These are phyloP conservation scores for Annulohypoxylon truncatum DNA, from an alignment of 2,329 filamentous ascomycete genomes.

Conservation along the genomic window DNA sequence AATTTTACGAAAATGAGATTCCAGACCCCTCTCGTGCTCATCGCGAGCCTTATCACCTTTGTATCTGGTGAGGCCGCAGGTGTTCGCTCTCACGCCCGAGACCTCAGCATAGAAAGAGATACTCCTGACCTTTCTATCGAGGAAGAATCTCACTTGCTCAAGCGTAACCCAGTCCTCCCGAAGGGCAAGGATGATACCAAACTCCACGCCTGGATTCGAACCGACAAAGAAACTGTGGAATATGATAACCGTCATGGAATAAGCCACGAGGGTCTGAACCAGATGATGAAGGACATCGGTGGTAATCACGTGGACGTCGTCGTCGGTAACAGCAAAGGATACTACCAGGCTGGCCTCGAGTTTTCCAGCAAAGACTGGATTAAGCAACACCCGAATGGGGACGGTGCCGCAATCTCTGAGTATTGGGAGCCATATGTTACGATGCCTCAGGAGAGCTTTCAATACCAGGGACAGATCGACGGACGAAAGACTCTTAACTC, in stretches of 20 bases:
- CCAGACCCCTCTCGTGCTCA: slow-evolving; percentile 1
- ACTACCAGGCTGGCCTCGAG: not conserved
- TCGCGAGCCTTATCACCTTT: slow-evolving; percentile 4
- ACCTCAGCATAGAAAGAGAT: not conserved
- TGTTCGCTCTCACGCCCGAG: not conserved
- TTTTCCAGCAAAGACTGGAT: not conserved
- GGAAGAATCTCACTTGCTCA: not conserved
- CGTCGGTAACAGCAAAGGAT: not conserved
- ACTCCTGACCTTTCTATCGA: not conserved
- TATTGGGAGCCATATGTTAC: not conserved
- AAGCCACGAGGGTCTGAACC: slow-evolving; percentile 1
- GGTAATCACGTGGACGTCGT: slow-evolving; percentile 1
- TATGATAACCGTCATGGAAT: not conserved
- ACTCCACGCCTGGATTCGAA: slow-evolving; percentile 6
- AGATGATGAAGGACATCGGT: slow-evolving; percentile 6
- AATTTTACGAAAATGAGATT: slow-evolving; percentile 5
- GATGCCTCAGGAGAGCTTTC: not conserved
- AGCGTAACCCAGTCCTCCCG: not conserved
- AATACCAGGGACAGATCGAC: slow-evolving; percentile 3
- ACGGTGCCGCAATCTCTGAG: not conserved
- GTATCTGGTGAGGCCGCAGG: not conserved
- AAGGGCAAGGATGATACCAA: not conserved
- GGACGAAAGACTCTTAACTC: not conserved
- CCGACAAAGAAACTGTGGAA: not conserved
- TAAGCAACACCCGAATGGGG: not conserved